Evolutionary conservation across 257 asterid species (phyloP).

Genomic region (Solanum chmielewskii): DNA sequence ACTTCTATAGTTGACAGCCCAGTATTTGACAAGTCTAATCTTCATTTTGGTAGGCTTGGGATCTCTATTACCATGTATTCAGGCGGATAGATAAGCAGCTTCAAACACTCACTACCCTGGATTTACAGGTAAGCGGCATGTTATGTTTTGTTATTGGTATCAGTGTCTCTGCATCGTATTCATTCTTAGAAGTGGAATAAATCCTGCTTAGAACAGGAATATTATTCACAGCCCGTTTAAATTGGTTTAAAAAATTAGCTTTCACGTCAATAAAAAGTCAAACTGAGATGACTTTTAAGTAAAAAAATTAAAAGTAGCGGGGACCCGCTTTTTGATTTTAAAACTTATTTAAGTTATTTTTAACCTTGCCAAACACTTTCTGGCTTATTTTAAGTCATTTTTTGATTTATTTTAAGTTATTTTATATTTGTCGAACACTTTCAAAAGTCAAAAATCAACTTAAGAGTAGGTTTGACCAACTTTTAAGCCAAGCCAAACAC

Average conservation of each 20-base stretch:
- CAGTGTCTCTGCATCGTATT: neutral
- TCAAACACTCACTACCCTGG: slow-evolving; percentile 85
- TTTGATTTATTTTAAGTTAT: neutral
- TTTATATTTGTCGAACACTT: neutral
- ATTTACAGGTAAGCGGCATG: slow-evolving; percentile 68
- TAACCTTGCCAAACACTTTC: neutral
- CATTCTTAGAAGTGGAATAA: neutral
- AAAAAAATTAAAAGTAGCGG: neutral
- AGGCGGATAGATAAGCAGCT: slow-evolving; percentile 96
- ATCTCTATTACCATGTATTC: slow-evolving; percentile 91
- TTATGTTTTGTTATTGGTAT: neutral
- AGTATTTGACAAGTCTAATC: neutral
- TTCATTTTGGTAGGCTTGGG: slow-evolving; percentile 78
- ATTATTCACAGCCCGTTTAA: too few species aligned
- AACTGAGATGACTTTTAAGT: neutral
- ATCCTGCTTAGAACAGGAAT: neutral
- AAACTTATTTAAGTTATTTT: neutral
- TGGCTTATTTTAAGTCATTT: neutral
- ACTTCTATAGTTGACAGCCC: neutral
- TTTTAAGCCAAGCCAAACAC: neutral
- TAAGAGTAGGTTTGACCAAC: neutral
- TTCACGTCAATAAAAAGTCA: neutral
- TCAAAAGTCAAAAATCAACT: neutral
- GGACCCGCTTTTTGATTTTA: neutral
- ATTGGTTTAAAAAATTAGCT: too few species aligned